Percentiles rank a stretch among this genome's conserved stretches.
These are phyloP conservation scores for Papilionanthe hybrid DNA, from an alignment of 116 monocot species.

Conservation along the genomic window DNA sequence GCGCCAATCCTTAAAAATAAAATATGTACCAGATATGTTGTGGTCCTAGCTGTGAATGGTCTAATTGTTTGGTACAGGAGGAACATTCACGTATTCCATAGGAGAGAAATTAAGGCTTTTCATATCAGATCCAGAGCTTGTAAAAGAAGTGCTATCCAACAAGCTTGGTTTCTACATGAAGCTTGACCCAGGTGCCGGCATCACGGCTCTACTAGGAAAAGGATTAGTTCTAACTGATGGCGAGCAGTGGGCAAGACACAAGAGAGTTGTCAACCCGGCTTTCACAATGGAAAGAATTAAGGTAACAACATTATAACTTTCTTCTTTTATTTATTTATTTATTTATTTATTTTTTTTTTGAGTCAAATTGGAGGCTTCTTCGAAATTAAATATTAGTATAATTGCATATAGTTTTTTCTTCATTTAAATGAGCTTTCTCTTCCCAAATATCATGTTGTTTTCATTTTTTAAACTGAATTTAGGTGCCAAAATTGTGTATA, in stretches of 20 bases:
- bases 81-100: conserved; percentile 41
- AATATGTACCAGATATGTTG: no score
- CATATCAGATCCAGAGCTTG: conserved; percentile 40
- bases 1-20: no score
- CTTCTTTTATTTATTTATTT: no score
- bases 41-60: background rate
- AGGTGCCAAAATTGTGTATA: no score
- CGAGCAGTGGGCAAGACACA: conserved; percentile 46
- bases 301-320: conserved; percentile 17
- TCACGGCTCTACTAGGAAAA: conserved; percentile 36
- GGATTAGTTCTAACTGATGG: conserved; percentile 41
- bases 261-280: conserved; percentile 49
- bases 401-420: no score
- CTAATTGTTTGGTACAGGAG: conserved; percentile 22
- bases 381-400: no score
- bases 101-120: conserved; percentile 32
- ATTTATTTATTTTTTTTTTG: no score
- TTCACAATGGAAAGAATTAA: conserved; percentile 67
- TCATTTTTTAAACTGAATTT: no score
- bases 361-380: no score
- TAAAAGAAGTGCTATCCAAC: conserved; percentile 45
- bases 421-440: no score
- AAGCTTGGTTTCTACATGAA: conserved; percentile 54
- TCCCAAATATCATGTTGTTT: no score
- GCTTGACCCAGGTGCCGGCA: background rate